Base-by-base conservation (phyloP, 352 stramenopile genomes). In the Globisporangium radiosum region DNA sequence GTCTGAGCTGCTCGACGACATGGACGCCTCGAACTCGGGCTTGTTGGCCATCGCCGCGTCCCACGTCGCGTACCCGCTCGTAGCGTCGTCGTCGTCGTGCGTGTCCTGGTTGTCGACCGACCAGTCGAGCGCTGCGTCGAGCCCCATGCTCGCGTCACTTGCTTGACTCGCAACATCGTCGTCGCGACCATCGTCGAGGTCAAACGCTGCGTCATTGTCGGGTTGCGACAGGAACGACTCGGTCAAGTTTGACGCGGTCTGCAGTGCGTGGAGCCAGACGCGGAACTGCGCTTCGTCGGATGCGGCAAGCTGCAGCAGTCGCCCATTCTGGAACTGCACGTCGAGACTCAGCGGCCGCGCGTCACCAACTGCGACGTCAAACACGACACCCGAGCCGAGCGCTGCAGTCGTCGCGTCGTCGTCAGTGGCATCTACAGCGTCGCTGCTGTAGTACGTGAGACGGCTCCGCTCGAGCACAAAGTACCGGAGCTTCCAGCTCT, bases 401-500 rank as follows among this genome's bases (percentile, higher is more conserved):
- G 78, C 33, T 19, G 86, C 73, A 19, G 71, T 68, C 15, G 67
- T 60, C 2, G 66, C 59, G 19, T 59, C 65, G 11, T 59, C 62
- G 54, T 44, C 40, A 44, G 40, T 2, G 40, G 7, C 40, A 33
- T 33, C 25, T 33, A 33, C 25, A 14, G 40, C 40, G 7, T 78
- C 59, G 33, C 52, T 65, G 9, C 60, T 63, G 56, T 78, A 84
- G 57, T 95, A 95, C 37, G 65, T 69, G 1, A 95, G 53, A 10
- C 75, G 73, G 14, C 76, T 88, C n/a, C 74, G 68, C 50, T 82
- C 66, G 48, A 95, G 71, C 17, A 82, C 66, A 45, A 95, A 90
- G 59, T 85, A 92, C 7, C 80, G 72, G n/a, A 76, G 69, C 65
- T 93, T 95, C 85, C 85, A 95, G 0, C 70, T 89, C 71, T 91